Conservation (phyloP, 257 asterid species). For the Misopates orontium region DNA sequence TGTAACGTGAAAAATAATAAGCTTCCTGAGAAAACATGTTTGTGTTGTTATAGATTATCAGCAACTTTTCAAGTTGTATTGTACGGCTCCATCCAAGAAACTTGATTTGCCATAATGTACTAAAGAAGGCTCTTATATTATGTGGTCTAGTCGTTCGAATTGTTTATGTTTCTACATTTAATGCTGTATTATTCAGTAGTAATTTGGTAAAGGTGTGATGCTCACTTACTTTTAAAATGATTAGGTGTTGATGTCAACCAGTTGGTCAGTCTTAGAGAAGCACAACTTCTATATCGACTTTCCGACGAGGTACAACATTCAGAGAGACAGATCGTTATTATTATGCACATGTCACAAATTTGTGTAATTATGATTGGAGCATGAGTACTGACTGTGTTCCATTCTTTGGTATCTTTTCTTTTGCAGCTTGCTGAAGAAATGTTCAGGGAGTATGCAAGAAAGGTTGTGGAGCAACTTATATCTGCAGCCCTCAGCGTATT, state of each 20-base stretch:
- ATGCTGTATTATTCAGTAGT: constrained; percentile 11
- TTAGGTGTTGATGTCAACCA: constrained; percentile 70
- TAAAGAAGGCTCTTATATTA: too few relatives aligned
- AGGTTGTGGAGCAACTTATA: constrained; percentile 74
- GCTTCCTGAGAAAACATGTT: constrained; percentile 14
- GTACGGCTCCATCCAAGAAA: too few relatives aligned
- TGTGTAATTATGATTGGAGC: constrained; percentile 10
- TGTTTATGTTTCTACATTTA: not conserved
- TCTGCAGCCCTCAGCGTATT: constrained; percentile 61
- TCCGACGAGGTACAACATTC: constrained; percentile 69
- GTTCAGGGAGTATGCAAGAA: constrained; percentile 90
- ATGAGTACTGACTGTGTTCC: not conserved
- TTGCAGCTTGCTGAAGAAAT: constrained; percentile 84
- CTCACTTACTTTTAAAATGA: constrained; percentile 31
- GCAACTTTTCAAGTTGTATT: not conserved
- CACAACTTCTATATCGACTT: constrained; percentile 73
- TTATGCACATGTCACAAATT: constrained; percentile 4
- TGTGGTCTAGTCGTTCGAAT: not conserved
- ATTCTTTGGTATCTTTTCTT: constrained; percentile 6
- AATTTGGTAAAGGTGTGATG: constrained; percentile 21
- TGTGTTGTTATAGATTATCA: too few relatives aligned
- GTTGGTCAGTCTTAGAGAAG: constrained; percentile 84
- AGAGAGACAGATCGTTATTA: not conserved
- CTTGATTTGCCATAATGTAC: too few relatives aligned
- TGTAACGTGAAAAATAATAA: constrained; percentile 6